phyloP scores from a whole-genome alignment of 1,284 basidiomycete genomes.

The Mycena sp. region DNA sequence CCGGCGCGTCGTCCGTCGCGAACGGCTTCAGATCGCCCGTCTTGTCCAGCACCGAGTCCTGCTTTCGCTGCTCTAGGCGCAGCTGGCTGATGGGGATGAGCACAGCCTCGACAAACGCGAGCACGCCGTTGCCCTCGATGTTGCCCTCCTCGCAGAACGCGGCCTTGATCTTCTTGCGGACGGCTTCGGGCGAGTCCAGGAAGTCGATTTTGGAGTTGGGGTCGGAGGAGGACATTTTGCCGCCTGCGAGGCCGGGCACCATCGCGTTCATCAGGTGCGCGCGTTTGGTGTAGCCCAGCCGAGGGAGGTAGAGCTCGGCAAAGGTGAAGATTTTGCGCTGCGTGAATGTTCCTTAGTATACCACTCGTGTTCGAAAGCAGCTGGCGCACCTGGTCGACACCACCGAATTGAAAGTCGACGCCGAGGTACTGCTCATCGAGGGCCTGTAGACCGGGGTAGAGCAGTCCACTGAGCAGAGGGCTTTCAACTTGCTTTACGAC shows the following conservation, averaged over 20 bases:
- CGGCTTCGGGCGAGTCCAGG: constrained; percentile 86
- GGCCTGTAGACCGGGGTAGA: constrained; percentile 97
- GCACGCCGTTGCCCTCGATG: constrained; percentile 88
- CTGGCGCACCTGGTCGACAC: constrained; percentile 87
- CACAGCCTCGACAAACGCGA: constrained; percentile 91
- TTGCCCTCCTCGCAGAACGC: constrained; percentile 98
- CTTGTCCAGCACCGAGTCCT: constrained; percentile 49
- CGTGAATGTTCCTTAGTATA: not conserved
- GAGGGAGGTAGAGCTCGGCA: constrained; percentile 94
- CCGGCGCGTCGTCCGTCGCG: constrained; percentile 73
- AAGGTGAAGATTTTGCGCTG: constrained; percentile 99
- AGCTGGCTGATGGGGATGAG: constrained; percentile 89
- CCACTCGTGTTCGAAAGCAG: not conserved
- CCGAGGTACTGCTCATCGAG: constrained; percentile 97
- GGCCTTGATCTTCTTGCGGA: constrained; percentile 91
- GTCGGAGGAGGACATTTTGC: constrained; percentile 99
- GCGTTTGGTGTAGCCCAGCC: constrained; percentile 93
- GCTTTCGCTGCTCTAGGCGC: constrained; percentile 64
- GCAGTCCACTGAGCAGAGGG: constrained; percentile 88
- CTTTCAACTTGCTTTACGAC: constrained; percentile 98
- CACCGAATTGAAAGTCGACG: constrained; percentile 98
- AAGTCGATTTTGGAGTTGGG: constrained; percentile 98
- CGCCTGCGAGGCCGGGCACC: constrained; percentile 95
- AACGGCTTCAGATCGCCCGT: constrained; percentile 68
- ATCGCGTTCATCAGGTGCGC: constrained; percentile 99